Evolutionary conservation across 2,329 filamentous ascomycete species (phyloP).

Genomic region (Nannizziopsis arthrosporioides): DNA sequence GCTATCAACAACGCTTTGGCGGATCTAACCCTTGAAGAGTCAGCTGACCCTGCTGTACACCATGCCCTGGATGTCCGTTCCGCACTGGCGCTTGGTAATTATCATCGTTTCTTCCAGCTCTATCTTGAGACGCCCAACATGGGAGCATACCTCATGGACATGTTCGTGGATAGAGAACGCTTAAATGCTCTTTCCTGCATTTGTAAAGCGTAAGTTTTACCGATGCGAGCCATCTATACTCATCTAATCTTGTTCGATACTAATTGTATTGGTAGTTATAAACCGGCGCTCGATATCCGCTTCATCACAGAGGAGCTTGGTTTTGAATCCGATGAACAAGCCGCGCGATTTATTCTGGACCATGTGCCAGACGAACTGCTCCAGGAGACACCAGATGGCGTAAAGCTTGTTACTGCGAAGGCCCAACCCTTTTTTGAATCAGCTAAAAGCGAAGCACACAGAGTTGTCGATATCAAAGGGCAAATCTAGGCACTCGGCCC

Average conservation of each 20-base stretch:
- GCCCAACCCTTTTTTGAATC: constrained; percentile 61
- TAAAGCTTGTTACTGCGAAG: constrained; percentile 63
- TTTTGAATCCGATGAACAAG: constrained; percentile 85
- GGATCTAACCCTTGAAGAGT: constrained; percentile 98
- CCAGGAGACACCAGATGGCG: constrained; percentile 61
- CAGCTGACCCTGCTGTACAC: constrained; percentile 69
- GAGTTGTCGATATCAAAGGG: constrained; percentile 89
- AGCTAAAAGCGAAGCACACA: constrained; percentile 62
- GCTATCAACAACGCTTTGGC: constrained; percentile 96
- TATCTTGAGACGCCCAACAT: constrained; percentile 92
- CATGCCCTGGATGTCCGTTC: constrained; percentile 88
- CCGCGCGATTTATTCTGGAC: constrained; percentile 79
- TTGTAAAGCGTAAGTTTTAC: constrained; percentile 66
- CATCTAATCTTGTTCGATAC: background rate
- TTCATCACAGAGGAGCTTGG: constrained; percentile 93
- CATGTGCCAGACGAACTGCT: constrained; percentile 64
- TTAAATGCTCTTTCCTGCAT: constrained; percentile 82
- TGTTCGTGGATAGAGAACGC: constrained; percentile 92
- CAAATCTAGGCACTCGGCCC: constrained; percentile 50
- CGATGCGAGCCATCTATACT: too few relatives aligned
- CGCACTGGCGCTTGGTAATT: constrained; percentile 83
- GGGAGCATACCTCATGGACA: constrained; percentile 97
- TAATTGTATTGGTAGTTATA: constrained; percentile 54
- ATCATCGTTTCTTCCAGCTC: constrained; percentile 94
- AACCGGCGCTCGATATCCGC: constrained; percentile 74